Evolutionary conservation across 768 basidiomycete genomes (phyloP).

Genomic region (Collybia mongolica): DNA sequence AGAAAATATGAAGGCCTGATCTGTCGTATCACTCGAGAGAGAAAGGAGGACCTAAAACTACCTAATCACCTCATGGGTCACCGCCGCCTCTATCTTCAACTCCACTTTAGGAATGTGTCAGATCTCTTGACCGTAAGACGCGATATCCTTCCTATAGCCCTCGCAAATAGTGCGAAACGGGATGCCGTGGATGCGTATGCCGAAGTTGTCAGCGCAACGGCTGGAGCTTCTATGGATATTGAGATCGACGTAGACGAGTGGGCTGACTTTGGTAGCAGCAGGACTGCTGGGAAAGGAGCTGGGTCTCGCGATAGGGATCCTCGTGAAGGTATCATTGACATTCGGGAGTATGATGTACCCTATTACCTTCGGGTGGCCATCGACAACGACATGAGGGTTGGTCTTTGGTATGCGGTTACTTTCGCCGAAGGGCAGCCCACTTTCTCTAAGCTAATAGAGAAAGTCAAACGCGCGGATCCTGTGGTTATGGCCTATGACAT

Average conservation of each 20-base stretch:
- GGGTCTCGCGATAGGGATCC: constrained; percentile 69
- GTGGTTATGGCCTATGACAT: constrained; percentile 99
- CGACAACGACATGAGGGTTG: constrained; percentile 96
- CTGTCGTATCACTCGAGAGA: constrained; percentile 71
- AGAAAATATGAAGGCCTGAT: constrained; percentile 92
- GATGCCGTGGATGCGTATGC: constrained; percentile 97
- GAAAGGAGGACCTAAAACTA: constrained; percentile 91
- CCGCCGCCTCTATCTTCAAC: constrained; percentile 81
- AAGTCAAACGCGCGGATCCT: constrained; percentile 97
- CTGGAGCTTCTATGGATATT: constrained; percentile 64
- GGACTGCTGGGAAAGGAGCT: constrained; percentile 26
- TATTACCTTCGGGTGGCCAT: constrained; percentile 99
- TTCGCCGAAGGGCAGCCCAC: constrained; percentile 79
- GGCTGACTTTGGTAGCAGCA: constrained; percentile 38
- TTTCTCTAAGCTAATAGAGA: constrained; percentile 69
- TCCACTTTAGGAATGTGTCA: constrained; percentile 90
- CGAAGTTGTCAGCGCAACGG: constrained; percentile 85
- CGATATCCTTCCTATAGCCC: constrained; percentile 86
- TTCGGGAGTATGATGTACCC: constrained; percentile 94
- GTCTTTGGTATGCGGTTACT: constrained; percentile 93
- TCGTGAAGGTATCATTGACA: constrained; percentile 89
- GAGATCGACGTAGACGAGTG: constrained; percentile 65
- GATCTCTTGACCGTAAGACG: constrained; percentile 87
- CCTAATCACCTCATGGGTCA: constrained; percentile 99
- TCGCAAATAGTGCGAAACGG: constrained; percentile 87